These are phyloP conservation scores for Dryas integrifolia DNA, from an alignment of 331 rosid genomes.

Conservation along the genomic window DNA sequence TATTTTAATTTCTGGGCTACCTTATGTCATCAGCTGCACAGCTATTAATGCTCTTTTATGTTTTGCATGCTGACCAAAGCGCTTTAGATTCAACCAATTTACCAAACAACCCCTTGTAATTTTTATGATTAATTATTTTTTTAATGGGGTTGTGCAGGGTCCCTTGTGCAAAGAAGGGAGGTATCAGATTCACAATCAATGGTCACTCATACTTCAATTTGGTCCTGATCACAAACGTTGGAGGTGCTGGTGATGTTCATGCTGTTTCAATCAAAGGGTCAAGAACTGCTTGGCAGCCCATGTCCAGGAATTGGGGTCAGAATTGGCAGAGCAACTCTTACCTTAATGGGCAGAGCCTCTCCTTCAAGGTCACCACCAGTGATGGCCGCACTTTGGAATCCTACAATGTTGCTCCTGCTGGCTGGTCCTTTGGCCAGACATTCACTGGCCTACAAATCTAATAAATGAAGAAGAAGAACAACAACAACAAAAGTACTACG, in stretches of 20 bases:
- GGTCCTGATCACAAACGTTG: conserved; percentile 71
- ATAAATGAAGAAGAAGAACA: conserved; percentile 12
- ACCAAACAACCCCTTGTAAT: not conserved
- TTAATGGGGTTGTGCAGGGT: conserved; percentile 37
- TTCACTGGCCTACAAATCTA: conserved; percentile 56
- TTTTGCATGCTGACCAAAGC: not conserved
- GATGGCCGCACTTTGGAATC: conserved; percentile 59
- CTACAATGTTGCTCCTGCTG: conserved; percentile 45
- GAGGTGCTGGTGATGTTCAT: conserved; percentile 75
- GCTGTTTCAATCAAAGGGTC: conserved; percentile 77
- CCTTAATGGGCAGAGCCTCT: conserved; percentile 61
- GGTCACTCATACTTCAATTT: conserved; percentile 72
- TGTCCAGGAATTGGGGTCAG: conserved; percentile 85
- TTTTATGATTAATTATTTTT: not conserved
- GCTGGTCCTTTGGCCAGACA: conserved; percentile 78
- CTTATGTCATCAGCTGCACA: not conserved
- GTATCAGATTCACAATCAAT: conserved; percentile 76
- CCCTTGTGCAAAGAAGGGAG: conserved; percentile 64
- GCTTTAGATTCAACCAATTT: not conserved
- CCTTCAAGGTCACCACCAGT: conserved; percentile 59
- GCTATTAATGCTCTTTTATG: not conserved
- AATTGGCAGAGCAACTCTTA: conserved; percentile 77
- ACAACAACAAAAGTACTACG: not conserved
- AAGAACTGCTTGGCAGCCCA: conserved; percentile 56
- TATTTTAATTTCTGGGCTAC: not conserved